These are phyloP conservation scores for Fusarium phyllophilum DNA, from an alignment of 2,329 filamentous ascomycete species.

Conservation along the genomic window DNA sequence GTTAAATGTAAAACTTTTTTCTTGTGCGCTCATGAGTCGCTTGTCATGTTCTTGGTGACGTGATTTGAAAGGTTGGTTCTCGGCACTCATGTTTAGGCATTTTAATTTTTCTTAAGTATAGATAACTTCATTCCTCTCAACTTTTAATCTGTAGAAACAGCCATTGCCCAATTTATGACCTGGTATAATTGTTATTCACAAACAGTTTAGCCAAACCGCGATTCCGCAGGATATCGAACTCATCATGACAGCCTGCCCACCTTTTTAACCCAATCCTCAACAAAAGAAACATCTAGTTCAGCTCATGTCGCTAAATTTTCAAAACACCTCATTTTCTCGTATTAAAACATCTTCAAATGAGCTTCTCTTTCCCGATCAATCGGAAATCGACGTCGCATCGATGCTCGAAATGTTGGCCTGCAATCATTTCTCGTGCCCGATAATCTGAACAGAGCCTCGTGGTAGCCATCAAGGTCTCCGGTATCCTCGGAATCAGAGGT, in stretches of 20 bases:
- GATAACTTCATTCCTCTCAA: fast-evolving
- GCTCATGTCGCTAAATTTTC: too few species aligned
- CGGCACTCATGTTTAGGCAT: not conserved
- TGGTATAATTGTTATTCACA: too few species aligned
- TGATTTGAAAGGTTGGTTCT: not conserved
- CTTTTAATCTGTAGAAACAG: too few species aligned
- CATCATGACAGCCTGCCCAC: fast-evolving
- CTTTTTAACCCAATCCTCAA: not conserved
- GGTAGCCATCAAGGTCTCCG: not conserved
- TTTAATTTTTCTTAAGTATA: too few species aligned
- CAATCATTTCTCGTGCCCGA: not conserved
- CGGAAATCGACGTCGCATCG: not conserved
- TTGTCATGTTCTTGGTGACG: not conserved
- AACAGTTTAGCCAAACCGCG: too few species aligned
- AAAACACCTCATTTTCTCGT: not conserved
- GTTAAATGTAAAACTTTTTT: not conserved
- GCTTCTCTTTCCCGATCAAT: not conserved
- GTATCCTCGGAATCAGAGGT: not conserved
- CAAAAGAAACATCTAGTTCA: not conserved
- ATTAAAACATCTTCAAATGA: not conserved
- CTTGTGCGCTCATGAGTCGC: not conserved
- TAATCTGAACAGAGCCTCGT: not conserved
- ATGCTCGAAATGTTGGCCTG: not conserved
- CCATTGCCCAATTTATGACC: too few species aligned
- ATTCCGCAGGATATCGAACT: too few species aligned